A percentile compares a stretch with the other conserved stretches of the same genome.
Conservation (phyloP, 2,329 filamentous ascomycete genomes). For the Cordyceps sp. region DNA sequence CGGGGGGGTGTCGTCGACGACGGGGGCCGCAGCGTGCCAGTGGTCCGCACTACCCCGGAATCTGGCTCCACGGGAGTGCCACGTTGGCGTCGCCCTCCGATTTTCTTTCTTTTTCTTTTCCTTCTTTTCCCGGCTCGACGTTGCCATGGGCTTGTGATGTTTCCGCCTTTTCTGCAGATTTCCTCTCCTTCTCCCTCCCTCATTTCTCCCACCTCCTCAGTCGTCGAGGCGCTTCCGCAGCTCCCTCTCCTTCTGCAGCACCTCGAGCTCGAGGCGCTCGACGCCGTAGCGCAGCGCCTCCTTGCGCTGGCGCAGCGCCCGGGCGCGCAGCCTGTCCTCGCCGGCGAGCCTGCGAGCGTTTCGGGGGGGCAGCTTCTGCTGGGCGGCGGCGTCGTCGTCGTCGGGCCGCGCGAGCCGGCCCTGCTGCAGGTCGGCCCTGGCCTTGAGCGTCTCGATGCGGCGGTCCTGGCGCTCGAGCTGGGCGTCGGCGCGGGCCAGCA, state of each 20-base stretch:
- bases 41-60: no score
- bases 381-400: neutral
- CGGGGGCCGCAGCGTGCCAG: no score
- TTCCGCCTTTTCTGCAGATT: no score
- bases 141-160: no score
- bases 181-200: no score
- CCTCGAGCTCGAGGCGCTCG: constrained; percentile 70
- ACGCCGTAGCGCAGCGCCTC: constrained; percentile 77
- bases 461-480: constrained; percentile 71
- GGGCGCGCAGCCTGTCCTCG: constrained; percentile 32
- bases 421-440: constrained; percentile 68
- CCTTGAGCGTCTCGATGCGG: constrained; percentile 69
- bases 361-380: constrained; percentile 5
- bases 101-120: no score
- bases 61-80: no score
- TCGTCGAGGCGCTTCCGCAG: constrained; percentile 27
- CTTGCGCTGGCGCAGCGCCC: constrained; percentile 60
- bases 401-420: constrained; percentile 33
- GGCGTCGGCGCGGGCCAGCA: constrained; percentile 67
- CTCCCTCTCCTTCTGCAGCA: constrained; percentile 55
- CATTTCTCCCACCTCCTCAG: constrained; percentile 1
- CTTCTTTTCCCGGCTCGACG: no score
- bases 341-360: constrained; percentile 28
- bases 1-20: no score
- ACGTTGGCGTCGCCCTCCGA: no score